Base-by-base conservation (phyloP, 805 yeast species). In the Priceomyces melissophilus region DNA sequence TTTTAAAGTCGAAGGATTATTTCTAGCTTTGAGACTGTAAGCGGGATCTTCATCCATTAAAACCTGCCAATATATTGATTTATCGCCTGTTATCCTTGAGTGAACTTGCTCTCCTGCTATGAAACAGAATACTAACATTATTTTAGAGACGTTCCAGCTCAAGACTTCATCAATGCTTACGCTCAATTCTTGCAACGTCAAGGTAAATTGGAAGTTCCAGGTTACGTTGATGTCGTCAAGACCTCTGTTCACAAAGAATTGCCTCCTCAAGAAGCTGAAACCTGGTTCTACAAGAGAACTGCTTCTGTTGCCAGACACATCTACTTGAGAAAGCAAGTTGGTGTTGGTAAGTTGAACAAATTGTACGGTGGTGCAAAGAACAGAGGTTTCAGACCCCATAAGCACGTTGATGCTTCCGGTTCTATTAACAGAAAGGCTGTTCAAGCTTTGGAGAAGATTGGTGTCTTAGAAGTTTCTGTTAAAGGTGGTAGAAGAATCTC, bases 231-330 rank as follows among this genome's bases (percentile, higher is more conserved):
- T 81, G 76, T 91, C 64, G 99, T 93, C 79, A 93, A 93, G 89
- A 93, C 99, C 74, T 86, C 96, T 57, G 84, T 95, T 59, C 96
- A 96, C 79, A 90, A 91, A 71, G 99, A 93, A 73, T 86, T 93
- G 74, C 99, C 99, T 73, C 99, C 99, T 73, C 98, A 91, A 80
- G 98, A 93, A 73, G 77, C 98, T 63, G 98, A 89, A 79, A 89
- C 91, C 69, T 93, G 99, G 99, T 91, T 88, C 87, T 91, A 91
- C 96, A 87, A 87, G 87, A 87, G 99, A 78, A 95, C 99, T 65
- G 99, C 99, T 67, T 91, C 99, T 48, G 89, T 90, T 74, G 99
- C 99, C 69, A 93, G 99, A 82, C 99, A 93, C 90, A 84, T 93
- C 77, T 93, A 93, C 96, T 82, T 93, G 78, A 89, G 96, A 87